phyloP scores from a whole-genome alignment of 169 alveolate species.

The Cyclospora cayetanensis region DNA sequence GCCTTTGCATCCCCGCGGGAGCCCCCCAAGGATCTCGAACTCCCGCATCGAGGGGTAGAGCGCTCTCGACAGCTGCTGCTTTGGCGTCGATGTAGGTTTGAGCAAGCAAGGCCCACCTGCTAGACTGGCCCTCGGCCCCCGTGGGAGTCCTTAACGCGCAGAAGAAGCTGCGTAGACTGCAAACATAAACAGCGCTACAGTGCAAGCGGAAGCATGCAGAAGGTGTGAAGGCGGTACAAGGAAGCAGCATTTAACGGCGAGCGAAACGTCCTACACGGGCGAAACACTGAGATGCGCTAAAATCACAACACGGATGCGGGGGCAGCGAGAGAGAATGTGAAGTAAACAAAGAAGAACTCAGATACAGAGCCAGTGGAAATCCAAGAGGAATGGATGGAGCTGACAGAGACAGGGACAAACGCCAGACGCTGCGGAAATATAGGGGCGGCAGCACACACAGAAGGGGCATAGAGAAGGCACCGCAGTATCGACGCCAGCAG shows the following conservation, averaged over 20 bases:
- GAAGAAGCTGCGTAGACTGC: background rate
- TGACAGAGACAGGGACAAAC: no score
- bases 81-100: background rate
- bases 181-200: background rate
- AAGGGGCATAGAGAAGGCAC: no score
- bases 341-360: no score
- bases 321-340: background rate
- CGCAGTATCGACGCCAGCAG: no score
- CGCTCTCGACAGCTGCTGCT: background rate
- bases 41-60: background rate
- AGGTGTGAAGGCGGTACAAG: no score
- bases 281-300: no score
- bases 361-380: background rate
- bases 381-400: background rate
- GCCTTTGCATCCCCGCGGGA: background rate
- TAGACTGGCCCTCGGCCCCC: background rate
- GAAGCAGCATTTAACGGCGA: no score
- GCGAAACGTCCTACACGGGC: no score
- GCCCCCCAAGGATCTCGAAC: conserved; percentile 22
- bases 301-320: no score
- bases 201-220: no score
- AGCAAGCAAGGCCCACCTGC: background rate
- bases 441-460: no score
- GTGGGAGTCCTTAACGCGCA: background rate
- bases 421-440: no score